Evolutionary conservation across 1,139 yeast species (phyloP).

Genomic region (Arxiozyma telluris): DNA sequence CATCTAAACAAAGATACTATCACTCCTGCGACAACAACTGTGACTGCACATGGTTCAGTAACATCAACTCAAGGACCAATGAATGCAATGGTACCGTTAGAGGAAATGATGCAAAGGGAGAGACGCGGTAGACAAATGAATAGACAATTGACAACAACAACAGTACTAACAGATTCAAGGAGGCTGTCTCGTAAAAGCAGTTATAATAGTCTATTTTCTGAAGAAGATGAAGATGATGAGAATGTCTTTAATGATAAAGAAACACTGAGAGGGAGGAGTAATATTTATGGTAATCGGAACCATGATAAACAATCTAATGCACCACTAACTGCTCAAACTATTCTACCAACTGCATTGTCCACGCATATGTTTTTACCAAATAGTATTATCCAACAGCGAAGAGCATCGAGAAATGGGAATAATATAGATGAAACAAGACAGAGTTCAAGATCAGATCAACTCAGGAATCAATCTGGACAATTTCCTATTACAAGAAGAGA

Average conservation of each 20-base stretch:
- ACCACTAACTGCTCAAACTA: slow-evolving; percentile 43
- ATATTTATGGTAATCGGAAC: background rate
- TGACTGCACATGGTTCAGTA: slow-evolving; percentile 7
- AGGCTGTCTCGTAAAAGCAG: background rate
- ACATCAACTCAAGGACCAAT: slow-evolving; percentile 1
- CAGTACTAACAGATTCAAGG: background rate
- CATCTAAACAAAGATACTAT: background rate
- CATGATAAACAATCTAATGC: slow-evolving; percentile 35
- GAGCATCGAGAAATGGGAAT: slow-evolving; percentile 15
- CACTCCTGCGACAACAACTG: slow-evolving; percentile 1
- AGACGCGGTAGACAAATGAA: slow-evolving; percentile 4
- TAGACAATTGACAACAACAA: background rate
- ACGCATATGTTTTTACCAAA: slow-evolving; percentile 50
- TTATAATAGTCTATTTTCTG: slow-evolving; percentile 3
- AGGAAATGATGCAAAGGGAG: slow-evolving; percentile 5
- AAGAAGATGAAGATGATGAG: slow-evolving; percentile 1
- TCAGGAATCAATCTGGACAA: background rate
- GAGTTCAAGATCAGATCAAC: background rate
- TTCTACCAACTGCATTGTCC: slow-evolving; percentile 44
- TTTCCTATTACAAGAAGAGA: slow-evolving; percentile 9
- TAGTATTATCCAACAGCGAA: slow-evolving; percentile 26
- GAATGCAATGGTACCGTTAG: slow-evolving; percentile 1
- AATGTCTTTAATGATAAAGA: background rate
- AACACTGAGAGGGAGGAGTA: background rate
- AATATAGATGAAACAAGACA: background rate